A percentile compares a stretch with the other conserved stretches of the same genome.
phyloP scores from a whole-genome alignment of 1,284 basidiomycete species.

The Boletus calvinii region DNA sequence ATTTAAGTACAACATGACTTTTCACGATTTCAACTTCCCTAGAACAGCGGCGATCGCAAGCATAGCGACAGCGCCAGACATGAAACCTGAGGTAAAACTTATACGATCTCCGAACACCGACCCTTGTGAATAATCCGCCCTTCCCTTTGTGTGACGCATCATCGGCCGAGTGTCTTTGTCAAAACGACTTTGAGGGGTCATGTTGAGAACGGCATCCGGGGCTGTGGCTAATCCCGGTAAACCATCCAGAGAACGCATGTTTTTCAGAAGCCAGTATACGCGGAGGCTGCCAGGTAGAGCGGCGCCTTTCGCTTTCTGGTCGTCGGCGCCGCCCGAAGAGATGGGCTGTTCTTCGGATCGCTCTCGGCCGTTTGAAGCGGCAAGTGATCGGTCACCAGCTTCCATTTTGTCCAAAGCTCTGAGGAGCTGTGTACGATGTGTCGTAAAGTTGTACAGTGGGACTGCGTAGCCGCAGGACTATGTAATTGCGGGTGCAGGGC shows the following conservation, averaged over 20 bases:
- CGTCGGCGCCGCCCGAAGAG: constrained; percentile 3
- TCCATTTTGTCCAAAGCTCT: constrained; percentile 34
- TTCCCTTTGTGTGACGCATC: background rate
- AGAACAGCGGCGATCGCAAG: constrained; percentile 13
- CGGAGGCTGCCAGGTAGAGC: constrained; percentile 34
- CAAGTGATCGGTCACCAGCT: constrained; percentile 22
- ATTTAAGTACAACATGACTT: background rate
- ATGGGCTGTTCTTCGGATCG: background rate
- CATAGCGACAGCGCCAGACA: constrained; percentile 8
- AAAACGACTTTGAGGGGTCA: constrained; percentile 16
- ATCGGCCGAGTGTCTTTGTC: constrained; percentile 18
- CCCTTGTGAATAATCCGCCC: background rate
- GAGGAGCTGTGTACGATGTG: constrained; percentile 43
- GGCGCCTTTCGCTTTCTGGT: constrained; percentile 5
- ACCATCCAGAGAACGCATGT: constrained; percentile 49
- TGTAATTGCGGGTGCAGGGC: background rate
- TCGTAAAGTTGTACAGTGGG: constrained; percentile 48
- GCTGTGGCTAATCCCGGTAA: constrained; percentile 38
- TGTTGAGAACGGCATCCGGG: constrained; percentile 18
- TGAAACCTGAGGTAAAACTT: constrained; percentile 18
- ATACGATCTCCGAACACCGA: constrained; percentile 9
- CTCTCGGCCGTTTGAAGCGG: background rate
- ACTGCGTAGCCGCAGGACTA: constrained; percentile 58
- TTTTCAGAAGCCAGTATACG: constrained; percentile 46
- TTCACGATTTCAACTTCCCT: constrained; percentile 9